Evolutionary conservation across 345 rosid species (phyloP).

Genomic region (Eucalyptus erythrocorys): DNA sequence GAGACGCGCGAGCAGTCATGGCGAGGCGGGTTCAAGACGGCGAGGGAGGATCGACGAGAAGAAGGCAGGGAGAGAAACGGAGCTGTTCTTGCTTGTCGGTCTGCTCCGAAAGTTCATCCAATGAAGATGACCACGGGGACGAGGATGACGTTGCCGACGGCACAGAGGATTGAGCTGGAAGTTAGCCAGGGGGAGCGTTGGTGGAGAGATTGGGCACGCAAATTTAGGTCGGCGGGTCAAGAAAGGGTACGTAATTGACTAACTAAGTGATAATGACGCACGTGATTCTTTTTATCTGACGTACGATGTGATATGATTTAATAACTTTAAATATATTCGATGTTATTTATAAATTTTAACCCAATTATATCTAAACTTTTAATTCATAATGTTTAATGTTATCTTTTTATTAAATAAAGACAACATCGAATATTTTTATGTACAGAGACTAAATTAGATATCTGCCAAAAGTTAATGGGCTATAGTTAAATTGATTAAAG

Average conservation of each 20-base stretch:
- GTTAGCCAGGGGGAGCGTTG: not conserved
- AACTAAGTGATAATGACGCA: too few species aligned
- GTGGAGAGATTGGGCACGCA: not conserved
- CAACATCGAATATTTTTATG: too few species aligned
- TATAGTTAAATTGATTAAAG: accelerated
- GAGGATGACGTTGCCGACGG: not conserved
- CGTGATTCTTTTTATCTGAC: too few species aligned
- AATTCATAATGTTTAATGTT: too few species aligned
- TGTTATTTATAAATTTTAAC: too few species aligned
- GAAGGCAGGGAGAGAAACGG: not conserved
- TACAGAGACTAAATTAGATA: too few species aligned
- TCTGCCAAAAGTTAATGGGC: too few species aligned
- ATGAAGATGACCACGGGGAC: not conserved
- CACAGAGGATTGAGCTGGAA: not conserved
- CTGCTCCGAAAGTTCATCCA: not conserved
- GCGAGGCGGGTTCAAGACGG: not conserved
- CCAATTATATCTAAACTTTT: too few species aligned
- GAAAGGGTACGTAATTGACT: not conserved
- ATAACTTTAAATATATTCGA: too few species aligned
- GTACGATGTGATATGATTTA: too few species aligned
- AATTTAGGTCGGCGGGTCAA: not conserved
- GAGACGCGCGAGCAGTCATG: slow-evolving; percentile 11
- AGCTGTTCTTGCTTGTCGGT: not conserved
- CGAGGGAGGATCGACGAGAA: not conserved
- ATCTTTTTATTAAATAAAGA: not conserved